Percentiles rank a stretch among this genome's conserved stretches.
phyloP scores from a whole-genome alignment of 352 stramenopile species.

The Phytophthora pini region DNA sequence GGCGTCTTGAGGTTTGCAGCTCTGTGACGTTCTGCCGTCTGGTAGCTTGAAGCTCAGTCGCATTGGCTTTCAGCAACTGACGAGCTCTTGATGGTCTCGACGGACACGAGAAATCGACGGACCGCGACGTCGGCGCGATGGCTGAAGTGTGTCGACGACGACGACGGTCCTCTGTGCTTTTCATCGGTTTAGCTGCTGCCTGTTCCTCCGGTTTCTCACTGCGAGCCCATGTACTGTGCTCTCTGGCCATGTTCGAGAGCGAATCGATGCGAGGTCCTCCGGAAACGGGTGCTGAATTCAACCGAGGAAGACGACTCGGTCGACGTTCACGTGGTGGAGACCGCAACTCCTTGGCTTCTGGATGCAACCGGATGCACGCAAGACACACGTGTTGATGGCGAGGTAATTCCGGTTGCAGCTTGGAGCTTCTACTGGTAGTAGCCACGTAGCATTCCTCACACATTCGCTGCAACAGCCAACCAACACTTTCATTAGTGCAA shows the following conservation, averaged over 20 bases:
- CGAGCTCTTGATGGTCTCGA: constrained; percentile 14
- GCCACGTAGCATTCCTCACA: constrained; percentile 31
- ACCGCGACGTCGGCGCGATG: constrained; percentile 14
- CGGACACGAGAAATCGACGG: constrained; percentile 3
- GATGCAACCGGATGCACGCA: constrained; percentile 27
- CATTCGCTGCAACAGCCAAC: constrained; percentile 20
- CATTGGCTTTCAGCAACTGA: constrained; percentile 20
- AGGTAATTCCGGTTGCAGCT: constrained; percentile 1
- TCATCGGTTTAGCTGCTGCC: constrained; percentile 3
- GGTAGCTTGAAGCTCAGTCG: constrained; percentile 11
- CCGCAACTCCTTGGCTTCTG: constrained; percentile 3
- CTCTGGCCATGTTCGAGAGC: constrained; percentile 21
- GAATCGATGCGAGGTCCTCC: constrained; percentile 19
- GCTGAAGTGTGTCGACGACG: constrained; percentile 19
- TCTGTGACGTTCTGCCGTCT: constrained; percentile 15
- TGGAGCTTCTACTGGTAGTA: constrained; percentile 11
- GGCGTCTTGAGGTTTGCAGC: constrained; percentile 6
- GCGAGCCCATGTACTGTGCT: constrained; percentile 10
- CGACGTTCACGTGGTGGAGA: constrained; percentile 13
- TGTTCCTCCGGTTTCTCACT: constrained; percentile 6
- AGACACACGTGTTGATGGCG: constrained; percentile 35
- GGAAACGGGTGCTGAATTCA: constrained; percentile 25
- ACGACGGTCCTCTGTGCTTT: constrained; percentile 21
- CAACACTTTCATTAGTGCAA: constrained; percentile 10
- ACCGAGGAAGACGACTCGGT: constrained; percentile 13